Percentiles rank a stretch among this genome's conserved stretches.
Evolutionary conservation across 305 asterid species (phyloP).

Genomic region (Rubia occidens): DNA sequence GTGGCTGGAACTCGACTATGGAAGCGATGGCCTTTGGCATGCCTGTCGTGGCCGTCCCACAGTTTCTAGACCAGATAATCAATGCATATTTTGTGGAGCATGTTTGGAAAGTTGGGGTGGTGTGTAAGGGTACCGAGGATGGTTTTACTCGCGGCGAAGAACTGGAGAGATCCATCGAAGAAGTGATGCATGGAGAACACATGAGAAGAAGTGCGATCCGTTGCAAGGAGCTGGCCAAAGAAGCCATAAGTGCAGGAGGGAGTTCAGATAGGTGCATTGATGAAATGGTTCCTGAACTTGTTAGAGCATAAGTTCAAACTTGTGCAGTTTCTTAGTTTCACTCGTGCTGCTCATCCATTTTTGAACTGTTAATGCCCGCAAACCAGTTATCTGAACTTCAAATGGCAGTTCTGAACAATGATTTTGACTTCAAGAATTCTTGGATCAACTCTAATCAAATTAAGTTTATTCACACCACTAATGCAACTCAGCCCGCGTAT

Average conservation of each 20-base stretch:
- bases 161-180: constrained; percentile 23
- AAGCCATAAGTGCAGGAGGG: constrained; percentile 38
- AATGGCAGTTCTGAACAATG: too few species aligned
- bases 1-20: constrained; percentile 54
- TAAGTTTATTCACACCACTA: too few species aligned
- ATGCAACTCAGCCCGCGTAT: too few species aligned
- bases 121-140: constrained; percentile 24
- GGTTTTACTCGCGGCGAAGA: constrained; percentile 25
- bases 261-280: constrained; percentile 38
- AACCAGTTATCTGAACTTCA: too few species aligned
- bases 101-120: constrained; percentile 35
- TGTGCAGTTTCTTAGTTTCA: too few species aligned
- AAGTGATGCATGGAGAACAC: constrained; percentile 13
- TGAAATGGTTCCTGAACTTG: constrained; percentile 28
- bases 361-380: too few species aligned
- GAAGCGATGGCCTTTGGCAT: constrained; percentile 47
- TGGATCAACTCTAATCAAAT: too few species aligned
- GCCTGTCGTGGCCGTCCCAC: constrained; percentile 47
- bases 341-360: too few species aligned
- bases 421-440: too few species aligned
- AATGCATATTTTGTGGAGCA: constrained; percentile 42
- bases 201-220: background rate
- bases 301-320: background rate
- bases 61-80: constrained; percentile 41
- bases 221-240: constrained; percentile 34